Evolutionary conservation across 257 asterid species (phyloP).

Genomic region (Capsicum pubescens): DNA sequence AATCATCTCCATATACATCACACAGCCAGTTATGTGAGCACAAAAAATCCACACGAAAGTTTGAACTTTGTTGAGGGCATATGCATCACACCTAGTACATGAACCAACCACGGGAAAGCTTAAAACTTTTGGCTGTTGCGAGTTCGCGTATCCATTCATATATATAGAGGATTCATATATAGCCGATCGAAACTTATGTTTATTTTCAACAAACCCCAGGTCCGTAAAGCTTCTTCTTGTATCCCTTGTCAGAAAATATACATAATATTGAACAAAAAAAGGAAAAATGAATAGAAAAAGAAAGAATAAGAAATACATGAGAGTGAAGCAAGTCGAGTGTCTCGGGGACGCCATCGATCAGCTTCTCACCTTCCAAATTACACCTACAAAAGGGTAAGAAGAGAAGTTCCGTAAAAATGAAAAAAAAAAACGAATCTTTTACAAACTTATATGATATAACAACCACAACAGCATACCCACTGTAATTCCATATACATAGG

Average conservation of each 20-base stretch:
- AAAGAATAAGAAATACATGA: conserved; percentile 44
- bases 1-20: not conserved
- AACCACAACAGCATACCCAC: not conserved
- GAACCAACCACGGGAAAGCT: not conserved
- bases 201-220: not conserved
- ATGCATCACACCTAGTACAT: not conserved
- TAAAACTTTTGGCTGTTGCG: not conserved
- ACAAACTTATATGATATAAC: not conserved
- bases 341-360: conserved; percentile 83
- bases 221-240: not conserved
- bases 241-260: not conserved
- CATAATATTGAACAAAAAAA: not conserved
- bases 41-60: not conserved
- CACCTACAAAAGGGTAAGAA: conserved; percentile 50
- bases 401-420: not conserved
- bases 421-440: not conserved
- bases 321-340: conserved; percentile 77
- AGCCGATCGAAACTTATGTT: too few relatives aligned
- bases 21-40: not conserved
- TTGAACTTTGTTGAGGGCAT: not conserved
- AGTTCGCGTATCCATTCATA: not conserved
- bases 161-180: too few relatives aligned
- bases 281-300: not conserved
- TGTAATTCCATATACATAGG: not conserved
- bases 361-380: conserved; percentile 85